phyloP scores from a whole-genome alignment of 352 stramenopile species.

The Thalassiosira hispida region DNA sequence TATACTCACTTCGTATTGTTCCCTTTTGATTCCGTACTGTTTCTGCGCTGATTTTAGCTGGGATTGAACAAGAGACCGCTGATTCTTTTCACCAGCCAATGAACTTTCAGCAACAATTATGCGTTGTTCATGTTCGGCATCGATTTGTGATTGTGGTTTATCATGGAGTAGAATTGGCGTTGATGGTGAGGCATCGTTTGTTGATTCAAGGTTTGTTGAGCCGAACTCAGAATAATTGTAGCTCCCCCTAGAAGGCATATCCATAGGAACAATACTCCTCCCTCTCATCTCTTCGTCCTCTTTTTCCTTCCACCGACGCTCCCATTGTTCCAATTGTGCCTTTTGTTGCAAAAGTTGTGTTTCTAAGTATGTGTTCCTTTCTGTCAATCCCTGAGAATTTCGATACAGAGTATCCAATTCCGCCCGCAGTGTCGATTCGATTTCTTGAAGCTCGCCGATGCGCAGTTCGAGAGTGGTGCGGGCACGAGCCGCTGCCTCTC shows the following conservation, averaged over 20 bases:
- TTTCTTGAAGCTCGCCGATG: conserved; percentile 79
- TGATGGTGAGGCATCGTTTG: neutral
- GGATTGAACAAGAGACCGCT: conserved; percentile 33
- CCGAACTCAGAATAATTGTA: conserved; percentile 57
- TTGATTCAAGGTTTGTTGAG: neutral
- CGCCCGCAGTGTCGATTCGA: conserved; percentile 54
- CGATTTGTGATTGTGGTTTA: conserved; percentile 38
- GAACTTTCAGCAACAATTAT: conserved; percentile 37
- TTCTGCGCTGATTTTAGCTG: conserved; percentile 47
- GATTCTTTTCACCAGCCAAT: conserved; percentile 39
- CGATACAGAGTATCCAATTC: conserved; percentile 47
- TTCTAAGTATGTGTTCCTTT: conserved; percentile 41
- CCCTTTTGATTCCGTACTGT: conserved; percentile 46
- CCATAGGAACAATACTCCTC: conserved; percentile 23
- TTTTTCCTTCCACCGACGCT: conserved; percentile 27
- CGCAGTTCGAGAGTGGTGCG: conserved; percentile 70
- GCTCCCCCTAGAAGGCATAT: conserved; percentile 21
- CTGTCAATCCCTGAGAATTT: conserved; percentile 22
- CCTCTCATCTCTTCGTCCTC: conserved; percentile 39
- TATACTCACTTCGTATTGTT: conserved; percentile 26
- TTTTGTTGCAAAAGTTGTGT: conserved; percentile 49
- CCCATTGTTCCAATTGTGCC: conserved; percentile 30
- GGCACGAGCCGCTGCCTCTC: conserved; percentile 39
- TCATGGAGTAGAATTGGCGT: conserved; percentile 21
- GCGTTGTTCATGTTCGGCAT: conserved; percentile 29